Conservation (phyloP, 306 rosid genomes). For the Inga oerstediana region DNA sequence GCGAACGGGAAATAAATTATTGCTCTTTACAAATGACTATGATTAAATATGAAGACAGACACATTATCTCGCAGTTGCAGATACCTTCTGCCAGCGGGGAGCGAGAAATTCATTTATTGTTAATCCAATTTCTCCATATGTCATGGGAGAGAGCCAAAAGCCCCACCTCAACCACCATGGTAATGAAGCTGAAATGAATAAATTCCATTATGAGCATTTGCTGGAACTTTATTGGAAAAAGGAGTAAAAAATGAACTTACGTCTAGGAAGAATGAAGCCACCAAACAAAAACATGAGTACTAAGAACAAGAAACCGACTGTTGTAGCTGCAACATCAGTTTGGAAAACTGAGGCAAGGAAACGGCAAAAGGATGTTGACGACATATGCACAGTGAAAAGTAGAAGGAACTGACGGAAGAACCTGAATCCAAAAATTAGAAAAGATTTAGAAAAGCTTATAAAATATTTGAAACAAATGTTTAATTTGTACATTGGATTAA, state of each 20-base stretch:
- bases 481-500: constrained; percentile 4
- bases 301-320: constrained; percentile 47
- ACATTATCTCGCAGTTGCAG: constrained; percentile 18
- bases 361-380: constrained; percentile 66
- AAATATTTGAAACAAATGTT: background rate
- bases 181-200: constrained; percentile 54
- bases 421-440: constrained; percentile 35
- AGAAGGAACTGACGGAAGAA: constrained; percentile 56
- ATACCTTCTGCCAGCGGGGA: constrained; percentile 71
- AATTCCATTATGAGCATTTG: constrained; percentile 30
- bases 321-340: constrained; percentile 58
- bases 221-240: constrained; percentile 1
- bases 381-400: constrained; percentile 52
- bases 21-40: constrained; percentile 4
- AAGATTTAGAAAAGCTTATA: constrained; percentile 33
- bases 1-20: constrained; percentile 16
- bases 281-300: constrained; percentile 58
- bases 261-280: constrained; percentile 63
- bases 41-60: constrained; percentile 11
- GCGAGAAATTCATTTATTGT: constrained; percentile 60
- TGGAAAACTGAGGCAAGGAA: constrained; percentile 55
- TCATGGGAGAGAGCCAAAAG: constrained; percentile 66
- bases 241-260: constrained; percentile 36
- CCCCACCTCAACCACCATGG: constrained; percentile 66
- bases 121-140: constrained; percentile 65